phyloP scores from a whole-genome alignment of 352 stramenopile species.

The Globisporangium echinulatum region DNA sequence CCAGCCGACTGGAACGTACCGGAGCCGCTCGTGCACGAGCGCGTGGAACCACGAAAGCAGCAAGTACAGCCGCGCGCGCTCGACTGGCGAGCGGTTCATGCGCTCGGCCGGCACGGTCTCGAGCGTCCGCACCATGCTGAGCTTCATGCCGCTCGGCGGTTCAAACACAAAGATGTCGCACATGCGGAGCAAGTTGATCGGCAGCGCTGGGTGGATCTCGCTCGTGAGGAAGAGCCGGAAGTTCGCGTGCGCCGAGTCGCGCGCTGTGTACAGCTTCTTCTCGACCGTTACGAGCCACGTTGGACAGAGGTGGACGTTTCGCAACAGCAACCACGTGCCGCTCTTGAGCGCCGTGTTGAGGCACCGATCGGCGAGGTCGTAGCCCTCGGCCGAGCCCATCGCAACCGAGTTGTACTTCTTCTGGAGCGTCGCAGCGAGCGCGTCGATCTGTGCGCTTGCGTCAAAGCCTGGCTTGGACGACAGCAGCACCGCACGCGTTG shows the following conservation, averaged over 20 bases:
- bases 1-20: constrained; percentile 98
- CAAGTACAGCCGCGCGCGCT: constrained; percentile 92
- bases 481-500: constrained; percentile 92
- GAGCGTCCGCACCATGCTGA: constrained; percentile 95
- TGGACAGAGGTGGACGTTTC: constrained; percentile 99
- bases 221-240: constrained; percentile 96
- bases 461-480: constrained; percentile 98
- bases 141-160: constrained; percentile 96
- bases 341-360: constrained; percentile 93
- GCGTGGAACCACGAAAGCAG: constrained; percentile 98
- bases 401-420: constrained; percentile 96
- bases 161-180: constrained; percentile 98
- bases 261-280: constrained; percentile 93
- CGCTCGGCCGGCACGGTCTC: constrained; percentile 87
- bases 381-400: constrained; percentile 98
- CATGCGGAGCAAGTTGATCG: constrained; percentile 94
- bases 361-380: constrained; percentile 92
- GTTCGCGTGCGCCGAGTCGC: constrained; percentile 57
- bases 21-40: constrained; percentile 96
- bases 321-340: constrained; percentile 97
- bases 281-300: constrained; percentile 96
- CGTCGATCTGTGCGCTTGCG: constrained; percentile 95
- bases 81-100: constrained; percentile 86
- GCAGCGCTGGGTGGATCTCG: constrained; percentile 95
- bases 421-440: constrained; percentile 84